Base-by-base conservation (phyloP, 306 rosid species). In the Prunus kanzakura region DNA sequence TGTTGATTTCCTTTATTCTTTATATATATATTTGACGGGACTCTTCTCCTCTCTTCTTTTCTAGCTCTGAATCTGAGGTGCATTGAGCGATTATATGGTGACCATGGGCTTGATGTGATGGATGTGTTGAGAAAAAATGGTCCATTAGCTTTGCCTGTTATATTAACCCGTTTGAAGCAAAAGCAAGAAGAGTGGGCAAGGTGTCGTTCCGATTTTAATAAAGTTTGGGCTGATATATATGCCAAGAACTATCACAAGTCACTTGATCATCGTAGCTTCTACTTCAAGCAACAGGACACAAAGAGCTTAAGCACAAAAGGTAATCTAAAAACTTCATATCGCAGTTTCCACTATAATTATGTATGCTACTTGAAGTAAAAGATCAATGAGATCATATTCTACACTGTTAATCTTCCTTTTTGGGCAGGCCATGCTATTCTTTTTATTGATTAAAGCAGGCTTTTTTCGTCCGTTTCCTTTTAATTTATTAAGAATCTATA, bases 261-360 rank as follows among this genome's bases (percentile, higher is more conserved):
- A 55, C 99, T 96, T 81, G 99, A 96, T 81, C 99, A 96, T 84
- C 99, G 97, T 49, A 96, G 99, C 88, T 96, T 96, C 87, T 96
- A 96, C 87, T 96, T 96, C 83, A 96, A 92, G 93, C 99, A 96
- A 80, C 99, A 96, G 69, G 99, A 96, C 80, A 78, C 97, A 25
- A 96, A 91, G 82, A 91, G 97, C 84, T 84, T 89, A 87, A 96
- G 99, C 85, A 91, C 96, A 61, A 96, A 96, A 87, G 99, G 99
- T 96, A 87, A 77, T 20, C 30, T 62, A 49, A 65, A 49, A 47
- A 57, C 49, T 55, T 30, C 57, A 66, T 70, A 38, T 73, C 29
- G 12, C 18, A 23, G 3, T 32, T 50, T 10, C 45, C 3, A 58
- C 32, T 14, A 25, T 62, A 62, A 14, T 16, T 6, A 30, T 62